These are phyloP conservation scores for Ogataea pignaliae DNA, from an alignment of 805 yeast species.

Conservation along the genomic window DNA sequence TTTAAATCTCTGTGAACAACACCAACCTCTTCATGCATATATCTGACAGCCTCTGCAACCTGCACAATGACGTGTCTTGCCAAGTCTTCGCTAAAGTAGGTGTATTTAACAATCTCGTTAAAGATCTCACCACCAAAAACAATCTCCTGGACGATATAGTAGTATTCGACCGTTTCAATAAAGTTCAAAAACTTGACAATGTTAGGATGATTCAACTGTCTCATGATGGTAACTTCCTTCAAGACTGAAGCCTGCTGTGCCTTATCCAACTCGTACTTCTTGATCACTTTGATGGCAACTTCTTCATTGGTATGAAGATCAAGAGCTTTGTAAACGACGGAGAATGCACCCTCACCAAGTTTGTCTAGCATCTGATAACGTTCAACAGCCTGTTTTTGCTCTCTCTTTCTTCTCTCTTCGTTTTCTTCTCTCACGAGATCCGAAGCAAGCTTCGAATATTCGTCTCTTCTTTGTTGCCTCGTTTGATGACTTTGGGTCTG, in stretches of 20 bases:
- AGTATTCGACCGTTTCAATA: slow-evolving; percentile 55
- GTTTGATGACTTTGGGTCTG: not conserved
- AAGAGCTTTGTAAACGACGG: slow-evolving; percentile 47
- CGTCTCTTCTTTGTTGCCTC: slow-evolving; percentile 21
- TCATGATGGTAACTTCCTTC: slow-evolving; percentile 76
- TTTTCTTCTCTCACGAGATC: slow-evolving; percentile 31
- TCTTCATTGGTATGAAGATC: slow-evolving; percentile 33
- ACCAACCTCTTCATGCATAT: slow-evolving; percentile 68
- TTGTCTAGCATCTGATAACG: slow-evolving; percentile 41
- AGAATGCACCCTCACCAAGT: slow-evolving; percentile 61
- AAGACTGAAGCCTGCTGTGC: slow-evolving; percentile 64
- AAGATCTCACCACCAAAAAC: slow-evolving; percentile 79
- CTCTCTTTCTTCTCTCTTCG: slow-evolving; percentile 15
- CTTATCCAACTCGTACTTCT: slow-evolving; percentile 62
- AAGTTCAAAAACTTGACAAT: slow-evolving; percentile 63
- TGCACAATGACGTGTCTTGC: slow-evolving; percentile 70
- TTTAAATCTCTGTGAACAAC: slow-evolving; percentile 81
- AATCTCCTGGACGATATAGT: slow-evolving; percentile 68
- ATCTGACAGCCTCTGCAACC: slow-evolving; percentile 63
- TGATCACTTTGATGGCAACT: slow-evolving; percentile 58
- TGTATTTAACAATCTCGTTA: slow-evolving; percentile 71
- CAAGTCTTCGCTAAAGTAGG: slow-evolving; percentile 71
- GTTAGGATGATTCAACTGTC: slow-evolving; percentile 59
- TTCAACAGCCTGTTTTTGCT: slow-evolving; percentile 25
- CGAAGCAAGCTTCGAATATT: slow-evolving; percentile 28